Evolutionary conservation across 345 rosid genomes (phyloP), one percentile per base, ranked within the genome.

Genomic region (Carallia brachiata): DNA sequence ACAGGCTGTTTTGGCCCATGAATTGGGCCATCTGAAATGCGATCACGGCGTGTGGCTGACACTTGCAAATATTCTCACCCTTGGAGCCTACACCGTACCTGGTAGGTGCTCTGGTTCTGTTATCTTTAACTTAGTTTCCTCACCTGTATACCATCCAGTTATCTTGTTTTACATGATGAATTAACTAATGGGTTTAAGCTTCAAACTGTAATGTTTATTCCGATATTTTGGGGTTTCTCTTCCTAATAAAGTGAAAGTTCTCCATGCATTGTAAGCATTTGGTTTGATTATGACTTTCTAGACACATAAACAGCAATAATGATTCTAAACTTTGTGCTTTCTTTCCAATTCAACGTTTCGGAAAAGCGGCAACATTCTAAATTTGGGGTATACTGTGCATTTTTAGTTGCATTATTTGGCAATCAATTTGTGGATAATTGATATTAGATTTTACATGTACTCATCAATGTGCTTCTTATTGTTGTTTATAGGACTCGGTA

Each of bases 31-130:
- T 86, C 87, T 94, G 66, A 91, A 94, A 79, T 94, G 99, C 6
- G 96, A 94, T 73, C 99, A 91, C 37, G 97, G 99, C 62, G 92
- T 91, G 13, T 94, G 99, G 99, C 97, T 94, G 68, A 91, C 98
- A 13, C 86, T 94, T 80, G 98, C 97, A 58, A 94, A 90, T 70
- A 84, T 91, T 76, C 93, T 94, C 77, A 91, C 95, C 47, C 85
- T 94, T 65, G 98, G 97, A 52, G 98, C 95, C n/a, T 85, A 94
- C 79, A 83, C 83, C 60, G 84, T 94, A 72, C 98, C 97, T 62
- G 97, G 98, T 91, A 86, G 73, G 87, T 72, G 9, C 67, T 81
- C 56, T 56, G 23, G 40, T 61, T 60, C 54, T 58, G 17, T 52
- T 69, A 60, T 31, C n/a, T 48, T 65, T 52, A n/a, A n/a, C 65